Conservation (phyloP, 2,329 filamentous ascomycete species). For the Tolypocladium pustulatum region DNA sequence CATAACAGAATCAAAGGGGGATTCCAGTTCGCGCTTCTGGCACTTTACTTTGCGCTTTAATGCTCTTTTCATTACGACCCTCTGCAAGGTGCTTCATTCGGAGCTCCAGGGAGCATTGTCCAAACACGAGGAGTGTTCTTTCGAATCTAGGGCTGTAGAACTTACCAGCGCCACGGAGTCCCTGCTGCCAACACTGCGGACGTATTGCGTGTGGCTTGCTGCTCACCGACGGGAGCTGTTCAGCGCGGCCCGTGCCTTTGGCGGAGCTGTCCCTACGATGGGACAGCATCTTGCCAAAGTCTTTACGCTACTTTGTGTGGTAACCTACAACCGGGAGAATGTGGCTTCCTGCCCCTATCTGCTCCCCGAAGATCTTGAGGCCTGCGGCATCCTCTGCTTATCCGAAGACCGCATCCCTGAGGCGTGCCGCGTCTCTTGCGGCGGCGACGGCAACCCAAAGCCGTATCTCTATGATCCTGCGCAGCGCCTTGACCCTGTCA, state of each 20-base stretch:
- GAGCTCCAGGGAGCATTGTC: conserved; percentile 40
- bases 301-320: conserved; percentile 35
- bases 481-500: conserved; percentile 18
- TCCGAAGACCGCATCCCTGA: conserved; percentile 25
- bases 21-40: conserved; percentile 35
- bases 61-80: conserved; percentile 60
- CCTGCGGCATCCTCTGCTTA: conserved; percentile 32
- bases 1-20: conserved; percentile 33
- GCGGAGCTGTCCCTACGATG: conserved; percentile 34
- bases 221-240: conserved; percentile 34
- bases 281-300: conserved; percentile 34
- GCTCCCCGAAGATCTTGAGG: conserved; percentile 38
- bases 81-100: conserved; percentile 60
- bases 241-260: conserved; percentile 32
- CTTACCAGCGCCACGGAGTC: conserved; percentile 27
- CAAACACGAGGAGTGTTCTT: conserved; percentile 8
- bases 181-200: conserved; percentile 41
- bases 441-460: conserved; percentile 25
- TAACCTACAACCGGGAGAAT: conserved; percentile 28
- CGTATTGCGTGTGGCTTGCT: conserved; percentile 44
- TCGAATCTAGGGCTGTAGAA: conserved; percentile 13
- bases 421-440: conserved; percentile 27
- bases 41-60: conserved; percentile 69
- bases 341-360: conserved; percentile 35
- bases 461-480: conserved; percentile 23